phyloP scores from a whole-genome alignment of 305 asterid species.

The Solanum hybrid region DNA sequence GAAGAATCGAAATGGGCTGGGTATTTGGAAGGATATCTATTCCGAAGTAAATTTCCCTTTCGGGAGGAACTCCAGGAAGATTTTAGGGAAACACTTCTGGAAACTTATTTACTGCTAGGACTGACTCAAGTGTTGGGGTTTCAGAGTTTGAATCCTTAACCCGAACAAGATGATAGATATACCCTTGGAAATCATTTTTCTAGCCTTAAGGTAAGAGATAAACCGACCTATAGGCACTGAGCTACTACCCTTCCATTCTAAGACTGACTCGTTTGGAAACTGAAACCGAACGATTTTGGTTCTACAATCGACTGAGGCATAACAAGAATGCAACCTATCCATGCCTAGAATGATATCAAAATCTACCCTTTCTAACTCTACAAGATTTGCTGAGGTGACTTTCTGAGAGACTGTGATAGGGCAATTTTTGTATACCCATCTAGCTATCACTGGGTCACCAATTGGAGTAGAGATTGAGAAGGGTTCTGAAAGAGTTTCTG shows the following conservation, averaged over 20 bases:
- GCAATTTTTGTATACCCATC: neutral
- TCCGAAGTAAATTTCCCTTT: neutral
- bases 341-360: neutral
- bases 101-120: neutral
- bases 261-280: neutral
- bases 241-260: neutral
- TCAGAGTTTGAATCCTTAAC: neutral
- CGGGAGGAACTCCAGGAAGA: neutral
- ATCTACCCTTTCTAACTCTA: neutral
- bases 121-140: neutral
- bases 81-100: neutral
- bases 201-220: neutral
- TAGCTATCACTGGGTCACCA: neutral
- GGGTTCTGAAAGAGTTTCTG: neutral
- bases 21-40: neutral
- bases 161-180: neutral
- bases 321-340: neutral
- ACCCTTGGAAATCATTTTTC: neutral
- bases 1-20: neutral
- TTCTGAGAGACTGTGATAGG: neutral
- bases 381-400: neutral
- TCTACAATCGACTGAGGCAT: neutral
- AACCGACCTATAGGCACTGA: neutral
- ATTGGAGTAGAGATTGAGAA: neutral
- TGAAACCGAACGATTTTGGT: neutral